phyloP scores from a whole-genome alignment of 768 basidiomycete genomes.

The Cystofilobasidium bisporidii region DNA sequence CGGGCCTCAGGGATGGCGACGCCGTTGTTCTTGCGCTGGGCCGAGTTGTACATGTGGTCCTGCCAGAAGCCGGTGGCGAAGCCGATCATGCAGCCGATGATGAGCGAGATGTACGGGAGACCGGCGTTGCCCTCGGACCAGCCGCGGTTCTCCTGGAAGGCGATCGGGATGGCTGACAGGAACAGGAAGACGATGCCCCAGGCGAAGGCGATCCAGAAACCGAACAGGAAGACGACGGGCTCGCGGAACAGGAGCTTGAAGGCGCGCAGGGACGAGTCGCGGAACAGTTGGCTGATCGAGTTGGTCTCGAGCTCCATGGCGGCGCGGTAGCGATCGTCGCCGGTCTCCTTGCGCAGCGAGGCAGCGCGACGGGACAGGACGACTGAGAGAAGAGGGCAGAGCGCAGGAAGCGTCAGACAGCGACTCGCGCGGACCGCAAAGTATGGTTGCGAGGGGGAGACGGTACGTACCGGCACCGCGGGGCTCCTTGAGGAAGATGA shows the following conservation, averaged over 20 bases:
- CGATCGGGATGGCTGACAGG: conserved; percentile 30
- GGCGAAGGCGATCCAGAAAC: conserved; percentile 37
- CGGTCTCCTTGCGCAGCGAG: conserved; percentile 35
- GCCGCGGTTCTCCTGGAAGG: conserved; percentile 44
- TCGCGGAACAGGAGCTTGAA: conserved; percentile 54
- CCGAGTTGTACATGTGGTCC: conserved; percentile 35
- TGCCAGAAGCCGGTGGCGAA: conserved; percentile 31
- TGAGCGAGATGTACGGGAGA: conserved; percentile 62
- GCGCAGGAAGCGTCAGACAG: neutral
- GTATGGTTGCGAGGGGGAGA: neutral
- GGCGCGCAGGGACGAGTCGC: conserved; percentile 54
- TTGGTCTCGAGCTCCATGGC: conserved; percentile 28
- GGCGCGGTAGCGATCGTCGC: conserved; percentile 31
- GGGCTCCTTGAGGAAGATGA: conserved; percentile 40
- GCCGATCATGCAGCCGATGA: conserved; percentile 50
- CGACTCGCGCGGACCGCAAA: too few species aligned
- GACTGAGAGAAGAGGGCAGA: conserved; percentile 18
- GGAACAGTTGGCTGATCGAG: conserved; percentile 43
- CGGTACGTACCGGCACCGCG: conserved; percentile 32
- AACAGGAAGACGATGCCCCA: conserved; percentile 31
- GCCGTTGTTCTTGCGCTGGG: conserved; percentile 9
- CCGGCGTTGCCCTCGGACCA: conserved; percentile 53
- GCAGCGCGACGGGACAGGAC: conserved; percentile 36
- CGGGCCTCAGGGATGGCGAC: conserved; percentile 14
- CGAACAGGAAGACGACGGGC: conserved; percentile 59